phyloP scores from a whole-genome alignment of 306 rosid genomes.

The Malus asiatica region DNA sequence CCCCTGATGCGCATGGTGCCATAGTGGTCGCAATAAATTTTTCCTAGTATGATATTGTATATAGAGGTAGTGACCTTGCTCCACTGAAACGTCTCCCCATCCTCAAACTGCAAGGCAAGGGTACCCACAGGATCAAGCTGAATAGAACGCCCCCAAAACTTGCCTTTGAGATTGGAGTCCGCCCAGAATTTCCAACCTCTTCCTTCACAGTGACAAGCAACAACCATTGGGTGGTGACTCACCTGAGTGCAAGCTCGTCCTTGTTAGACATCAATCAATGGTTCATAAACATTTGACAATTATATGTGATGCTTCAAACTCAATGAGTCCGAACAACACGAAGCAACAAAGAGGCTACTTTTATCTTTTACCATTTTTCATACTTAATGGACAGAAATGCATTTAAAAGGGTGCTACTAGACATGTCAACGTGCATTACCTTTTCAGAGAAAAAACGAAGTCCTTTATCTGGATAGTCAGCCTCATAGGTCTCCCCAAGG shows the following conservation, averaged over 20 bases:
- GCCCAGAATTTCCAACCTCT: constrained; percentile 95
- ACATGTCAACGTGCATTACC: constrained; percentile 35
- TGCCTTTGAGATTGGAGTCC: constrained; percentile 93
- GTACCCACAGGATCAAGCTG: constrained; percentile 94
- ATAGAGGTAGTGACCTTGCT: constrained; percentile 99
- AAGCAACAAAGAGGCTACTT: constrained; percentile 12
- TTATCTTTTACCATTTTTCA: not conserved
- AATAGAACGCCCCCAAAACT: constrained; percentile 97
- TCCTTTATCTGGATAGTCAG: constrained; percentile 97
- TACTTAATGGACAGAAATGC: not conserved
- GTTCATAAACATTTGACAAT: constrained; percentile 7
- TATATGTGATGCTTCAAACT: constrained; percentile 9
- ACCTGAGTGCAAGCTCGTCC: constrained; percentile 51
- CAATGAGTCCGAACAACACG: not conserved
- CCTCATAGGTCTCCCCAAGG: constrained; percentile 97
- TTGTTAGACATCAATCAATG: constrained; percentile 35
- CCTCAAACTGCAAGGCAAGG: constrained; percentile 88
- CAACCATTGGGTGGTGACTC: constrained; percentile 96
- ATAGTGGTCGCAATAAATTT: constrained; percentile 92
- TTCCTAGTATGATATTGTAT: constrained; percentile 91
- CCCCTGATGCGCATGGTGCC: constrained; percentile 98
- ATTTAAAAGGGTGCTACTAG: not conserved
- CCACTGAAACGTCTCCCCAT: constrained; percentile 91
- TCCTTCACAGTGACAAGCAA: constrained; percentile 98
- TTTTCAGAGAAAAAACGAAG: constrained; percentile 85